These are phyloP conservation scores for Cubamyces lactineus DNA, from an alignment of 768 basidiomycete genomes.

Conservation along the genomic window DNA sequence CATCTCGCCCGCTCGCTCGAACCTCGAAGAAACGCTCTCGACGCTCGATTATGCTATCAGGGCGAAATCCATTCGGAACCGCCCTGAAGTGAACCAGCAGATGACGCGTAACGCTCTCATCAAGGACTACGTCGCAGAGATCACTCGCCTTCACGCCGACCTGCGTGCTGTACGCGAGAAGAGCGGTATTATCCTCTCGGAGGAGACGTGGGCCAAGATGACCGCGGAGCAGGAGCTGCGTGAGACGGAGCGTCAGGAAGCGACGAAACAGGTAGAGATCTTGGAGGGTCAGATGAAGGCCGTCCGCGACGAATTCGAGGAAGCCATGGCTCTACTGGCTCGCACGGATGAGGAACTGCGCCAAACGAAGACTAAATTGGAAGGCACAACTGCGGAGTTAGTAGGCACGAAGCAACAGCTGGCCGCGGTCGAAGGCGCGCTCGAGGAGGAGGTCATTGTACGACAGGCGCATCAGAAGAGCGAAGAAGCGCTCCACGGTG, in stretches of 20 bases:
- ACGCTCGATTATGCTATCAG: constrained; percentile 96
- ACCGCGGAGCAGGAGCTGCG: constrained; percentile 73
- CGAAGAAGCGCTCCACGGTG: constrained; percentile 68
- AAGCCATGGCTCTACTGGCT: constrained; percentile 78
- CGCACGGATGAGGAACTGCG: constrained; percentile 78
- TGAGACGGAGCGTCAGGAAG: constrained; percentile 79
- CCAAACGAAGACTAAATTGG: constrained; percentile 58
- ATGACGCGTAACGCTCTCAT: constrained; percentile 91
- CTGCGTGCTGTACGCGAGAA: constrained; percentile 91
- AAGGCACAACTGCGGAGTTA: constrained; percentile 55
- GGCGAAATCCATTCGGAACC: constrained; percentile 94
- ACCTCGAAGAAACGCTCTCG: constrained; percentile 96
- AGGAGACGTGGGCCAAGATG: constrained; percentile 89
- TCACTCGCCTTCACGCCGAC: constrained; percentile 90
- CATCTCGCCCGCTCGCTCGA: constrained; percentile 89
- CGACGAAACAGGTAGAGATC: constrained; percentile 79
- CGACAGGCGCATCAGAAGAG: constrained; percentile 77
- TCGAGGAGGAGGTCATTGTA: constrained; percentile 82
- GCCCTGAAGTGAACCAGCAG: constrained; percentile 93
- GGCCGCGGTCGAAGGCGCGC: constrained; percentile 53
- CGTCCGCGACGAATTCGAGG: constrained; percentile 89
- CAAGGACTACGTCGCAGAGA: constrained; percentile 92
- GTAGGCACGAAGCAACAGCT: constrained; percentile 60
- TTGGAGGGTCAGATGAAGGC: constrained; percentile 80
- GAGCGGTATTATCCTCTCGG: constrained; percentile 93